Base-by-base conservation (phyloP, 2,329 filamentous ascomycete genomes). In the Monosporascus ibericus region DNA sequence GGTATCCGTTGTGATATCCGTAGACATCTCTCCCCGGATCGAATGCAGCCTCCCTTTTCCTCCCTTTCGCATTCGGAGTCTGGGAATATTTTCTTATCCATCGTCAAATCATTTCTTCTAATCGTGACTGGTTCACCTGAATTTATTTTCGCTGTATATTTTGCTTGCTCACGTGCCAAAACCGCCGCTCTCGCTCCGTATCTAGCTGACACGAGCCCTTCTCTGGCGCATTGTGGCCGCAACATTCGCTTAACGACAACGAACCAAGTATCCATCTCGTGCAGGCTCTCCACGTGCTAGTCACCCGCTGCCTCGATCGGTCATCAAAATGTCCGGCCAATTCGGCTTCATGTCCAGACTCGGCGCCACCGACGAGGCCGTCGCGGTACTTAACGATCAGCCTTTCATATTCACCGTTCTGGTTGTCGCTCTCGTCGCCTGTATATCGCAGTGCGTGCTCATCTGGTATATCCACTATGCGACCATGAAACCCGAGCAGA, bases 351-450 rank as follows among this genome's bases (percentile, higher is more conserved):
- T 84, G 59, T 63, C 63, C 61, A 74, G 70, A 54, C 76, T 84
- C 60, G 81, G 81, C 66, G 81, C 80, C 48, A 83, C 81, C 18
- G 70, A 73, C 37, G 69, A 81, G 64, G 80, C 80, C 59, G 78
- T 84, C 60, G 79, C 78, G 57, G 75, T 77, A 50, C 72, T 84
- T 64, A 83, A 84, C 70, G 79, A 84, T 62, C 81, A 84, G 67
- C 80, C 81, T 22, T 70, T 77, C 55, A 71, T 84, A 50, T 82
- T 84, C 70, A 79, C 74, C 58, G 77, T 78, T 56, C 76, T 84
- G 54, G 57, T 84, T 57, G 65, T 81, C 63, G 78, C 80, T 54
- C 70, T 84, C 52, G 62, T 80, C 62, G 69, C 69, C 54, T 60
- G 82, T 48, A 72, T 71, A 55, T 63, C 76, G 8, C 70, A 82